A percentile compares a stretch with the other conserved stretches of the same genome.
Evolutionary conservation across 768 basidiomycete genomes (phyloP).

Genomic region (Auriscalpium vulgare): DNA sequence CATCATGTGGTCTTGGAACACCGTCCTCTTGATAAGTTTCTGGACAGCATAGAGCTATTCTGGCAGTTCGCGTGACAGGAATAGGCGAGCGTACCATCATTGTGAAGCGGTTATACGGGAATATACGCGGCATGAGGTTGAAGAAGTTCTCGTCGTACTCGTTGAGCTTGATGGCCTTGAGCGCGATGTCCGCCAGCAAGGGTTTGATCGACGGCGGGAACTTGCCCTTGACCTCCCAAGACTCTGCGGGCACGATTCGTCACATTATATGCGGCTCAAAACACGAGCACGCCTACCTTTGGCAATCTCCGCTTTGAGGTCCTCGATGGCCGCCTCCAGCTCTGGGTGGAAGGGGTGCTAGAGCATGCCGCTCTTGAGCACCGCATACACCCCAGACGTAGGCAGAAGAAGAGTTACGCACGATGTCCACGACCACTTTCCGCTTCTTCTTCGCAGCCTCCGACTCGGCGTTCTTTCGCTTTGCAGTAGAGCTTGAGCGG

Average conservation of each 20-base stretch:
- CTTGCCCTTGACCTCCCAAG: conserved; percentile 77
- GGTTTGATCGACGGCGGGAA: conserved; percentile 83
- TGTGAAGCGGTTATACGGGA: conserved; percentile 94
- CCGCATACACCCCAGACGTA: neutral
- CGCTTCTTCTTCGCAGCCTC: conserved; percentile 54
- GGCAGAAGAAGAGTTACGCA: conserved; percentile 22
- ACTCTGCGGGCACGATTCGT: conserved; percentile 35
- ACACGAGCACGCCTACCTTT: conserved; percentile 34
- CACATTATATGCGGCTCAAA: neutral
- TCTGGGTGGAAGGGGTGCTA: conserved; percentile 67
- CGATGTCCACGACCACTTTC: conserved; percentile 55
- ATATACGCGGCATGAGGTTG: conserved; percentile 74
- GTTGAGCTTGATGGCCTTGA: conserved; percentile 73
- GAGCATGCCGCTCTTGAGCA: neutral
- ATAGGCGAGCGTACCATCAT: conserved; percentile 56
- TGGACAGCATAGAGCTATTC: conserved; percentile 22
- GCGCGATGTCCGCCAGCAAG: conserved; percentile 56
- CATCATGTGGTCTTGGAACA: conserved; percentile 65
- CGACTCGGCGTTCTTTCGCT: conserved; percentile 2
- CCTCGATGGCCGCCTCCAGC: conserved; percentile 52
- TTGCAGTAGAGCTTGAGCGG: conserved; percentile 21
- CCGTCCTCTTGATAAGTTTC: conserved; percentile 92
- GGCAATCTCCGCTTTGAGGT: conserved; percentile 51
- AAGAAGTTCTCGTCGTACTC: conserved; percentile 94
- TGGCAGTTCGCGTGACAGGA: neutral